Evolutionary conservation across 2,329 filamentous ascomycete species (phyloP).

Genomic region (Pseudogymnoascus sp.): DNA sequence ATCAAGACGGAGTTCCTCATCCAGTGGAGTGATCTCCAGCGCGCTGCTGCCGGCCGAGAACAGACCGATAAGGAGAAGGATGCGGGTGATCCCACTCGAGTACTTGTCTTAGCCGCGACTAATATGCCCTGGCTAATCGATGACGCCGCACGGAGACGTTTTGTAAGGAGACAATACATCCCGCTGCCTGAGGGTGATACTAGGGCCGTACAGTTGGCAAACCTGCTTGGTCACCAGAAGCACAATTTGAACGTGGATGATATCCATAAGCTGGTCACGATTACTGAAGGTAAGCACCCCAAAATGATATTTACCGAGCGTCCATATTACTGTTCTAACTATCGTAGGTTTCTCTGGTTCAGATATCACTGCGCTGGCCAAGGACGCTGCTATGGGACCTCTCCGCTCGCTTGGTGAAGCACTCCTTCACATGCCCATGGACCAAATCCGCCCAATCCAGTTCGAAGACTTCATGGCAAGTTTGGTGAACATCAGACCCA

Average conservation of each 20-base stretch:
- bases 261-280: conserved; percentile 61
- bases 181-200: conserved; percentile 82
- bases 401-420: conserved; percentile 84
- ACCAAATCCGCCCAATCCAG: conserved; percentile 82
- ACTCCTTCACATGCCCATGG: conserved; percentile 83
- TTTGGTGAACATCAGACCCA: conserved; percentile 76
- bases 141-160: conserved; percentile 82
- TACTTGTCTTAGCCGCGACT: conserved; percentile 88
- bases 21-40: conserved; percentile 90
- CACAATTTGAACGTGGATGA: conserved; percentile 67
- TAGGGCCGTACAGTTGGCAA: conserved; percentile 68
- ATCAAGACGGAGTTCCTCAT: conserved; percentile 98
- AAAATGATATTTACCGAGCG: not conserved
- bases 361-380: conserved; percentile 91
- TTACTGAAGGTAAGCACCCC: conserved; percentile 69
- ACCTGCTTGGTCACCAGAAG: conserved; percentile 77
- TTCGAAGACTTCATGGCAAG: conserved; percentile 79
- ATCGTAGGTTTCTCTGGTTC: conserved; percentile 85
- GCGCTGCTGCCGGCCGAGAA: conserved; percentile 82
- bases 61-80: conserved; percentile 57
- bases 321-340: conserved; percentile 13
- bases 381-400: conserved; percentile 97
- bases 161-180: conserved; percentile 92
- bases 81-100: conserved; percentile 73
- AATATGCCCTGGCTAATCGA: conserved; percentile 98